Evolutionary conservation across 2,329 filamentous ascomycete species (phyloP), one percentile per base, ranked within the genome.

Genomic region (Lachnellula cervina): DNA sequence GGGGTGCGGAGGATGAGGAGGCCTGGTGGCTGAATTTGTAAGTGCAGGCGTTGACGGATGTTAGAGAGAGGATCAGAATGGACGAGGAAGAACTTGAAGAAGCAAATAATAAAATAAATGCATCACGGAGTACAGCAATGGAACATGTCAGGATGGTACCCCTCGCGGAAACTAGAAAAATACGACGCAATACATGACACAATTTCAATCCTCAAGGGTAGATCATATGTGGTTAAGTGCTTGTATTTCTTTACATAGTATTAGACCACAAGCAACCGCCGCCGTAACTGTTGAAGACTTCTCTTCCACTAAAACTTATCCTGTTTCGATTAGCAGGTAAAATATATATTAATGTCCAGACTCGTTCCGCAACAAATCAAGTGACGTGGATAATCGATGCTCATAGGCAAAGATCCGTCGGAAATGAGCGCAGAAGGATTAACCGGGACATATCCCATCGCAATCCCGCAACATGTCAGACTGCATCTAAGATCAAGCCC

Each of bases 11-110:
- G 54, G 59, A 25, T 1, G 75, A 76, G 49, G 74, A 77, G 48
- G 66, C 28, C 3, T 89, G 85, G 86, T 86, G 86, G 0, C 55
- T 79, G 71, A 89, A 89, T 70, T 65, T 87, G 55, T 68, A 89
- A 47, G 86, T 85, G 0, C 80, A 80, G 70, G 82, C 78, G 23
- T 68, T 88, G 67, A 82, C 81, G 80, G 75, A 73, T 52, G 82
- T 83, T 25, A 77, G 85, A 59, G 73, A 69, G 60, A 72, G 73
- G 60, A 68, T 88, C 60, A 75, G 74, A 58, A 68, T 72, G 60
- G 74, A 77, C 63, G 55, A 60, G 46, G 51, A 50, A 43, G 25
- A 40, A 25, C 25, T 25, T 25, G 25, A 25, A 25, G 25, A 25
- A 5, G 25, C 25, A 5, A 28, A 6, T 32, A 32, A 32, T 32